Percentiles rank a stretch among this genome's conserved stretches.
These are phyloP conservation scores for Aureobasidium mangrovei DNA, from an alignment of 2,329 filamentous ascomycete genomes.

Conservation along the genomic window DNA sequence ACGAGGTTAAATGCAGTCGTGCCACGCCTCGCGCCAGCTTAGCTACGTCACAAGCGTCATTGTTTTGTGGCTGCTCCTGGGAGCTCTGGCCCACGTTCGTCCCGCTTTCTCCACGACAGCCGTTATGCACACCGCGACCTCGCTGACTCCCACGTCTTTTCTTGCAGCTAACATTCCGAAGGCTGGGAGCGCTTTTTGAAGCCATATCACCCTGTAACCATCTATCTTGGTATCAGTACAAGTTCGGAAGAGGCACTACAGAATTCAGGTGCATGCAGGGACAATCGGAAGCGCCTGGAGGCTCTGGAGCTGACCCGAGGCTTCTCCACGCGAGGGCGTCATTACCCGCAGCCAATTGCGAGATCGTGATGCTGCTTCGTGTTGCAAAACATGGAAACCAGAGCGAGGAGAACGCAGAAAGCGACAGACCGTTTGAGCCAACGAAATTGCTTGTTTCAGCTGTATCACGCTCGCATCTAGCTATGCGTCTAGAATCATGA, in stretches of 20 bases:
- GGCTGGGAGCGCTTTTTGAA: neutral
- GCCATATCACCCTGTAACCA: no score
- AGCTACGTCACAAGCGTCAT: constrained; percentile 7
- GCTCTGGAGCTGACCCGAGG: neutral
- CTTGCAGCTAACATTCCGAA: neutral
- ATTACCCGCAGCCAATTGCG: constrained; percentile 7
- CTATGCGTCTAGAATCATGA: constrained; percentile 2
- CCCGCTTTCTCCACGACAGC: constrained; percentile 7
- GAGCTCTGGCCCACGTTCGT: constrained; percentile 1
- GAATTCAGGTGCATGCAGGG: no score
- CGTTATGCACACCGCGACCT: neutral
- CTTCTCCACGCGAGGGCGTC: constrained; percentile 8
- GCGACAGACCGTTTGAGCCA: constrained; percentile 9
- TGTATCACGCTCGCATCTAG: neutral
- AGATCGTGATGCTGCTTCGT: constrained; percentile 6
- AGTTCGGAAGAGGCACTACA: neutral
- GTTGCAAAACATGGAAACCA: constrained; percentile 2
- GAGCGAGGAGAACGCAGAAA: neutral
- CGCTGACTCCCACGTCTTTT: neutral
- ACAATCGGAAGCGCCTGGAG: neutral
- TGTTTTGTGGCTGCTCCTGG: constrained; percentile 7
- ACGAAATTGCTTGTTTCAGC: neutral
- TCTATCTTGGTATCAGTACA: no score
- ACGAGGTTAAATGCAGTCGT: constrained; percentile 13
- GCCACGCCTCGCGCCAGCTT: constrained; percentile 7